These are phyloP conservation scores for Phytophthora cryptogea DNA, from an alignment of 352 stramenopile species.

Conservation along the genomic window DNA sequence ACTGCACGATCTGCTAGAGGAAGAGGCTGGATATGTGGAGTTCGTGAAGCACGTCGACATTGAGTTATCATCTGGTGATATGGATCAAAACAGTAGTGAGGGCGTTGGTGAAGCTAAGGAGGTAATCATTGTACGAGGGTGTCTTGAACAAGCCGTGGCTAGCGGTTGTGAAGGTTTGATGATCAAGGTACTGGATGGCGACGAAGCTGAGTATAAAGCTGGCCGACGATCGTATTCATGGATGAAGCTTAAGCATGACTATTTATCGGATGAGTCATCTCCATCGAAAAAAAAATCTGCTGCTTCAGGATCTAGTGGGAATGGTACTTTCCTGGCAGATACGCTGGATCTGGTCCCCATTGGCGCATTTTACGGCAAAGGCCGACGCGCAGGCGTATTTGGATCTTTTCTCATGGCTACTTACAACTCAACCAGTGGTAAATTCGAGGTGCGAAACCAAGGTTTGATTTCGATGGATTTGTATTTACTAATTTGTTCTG, in stretches of 20 bases:
- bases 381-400: constrained; percentile 95
- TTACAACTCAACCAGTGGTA: constrained; percentile 93
- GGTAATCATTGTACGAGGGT: constrained; percentile 29
- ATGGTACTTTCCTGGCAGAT: constrained; percentile 72
- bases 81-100: background rate
- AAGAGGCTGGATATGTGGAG: constrained; percentile 53
- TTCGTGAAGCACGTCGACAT: constrained; percentile 71
- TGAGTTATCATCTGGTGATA: constrained; percentile 16
- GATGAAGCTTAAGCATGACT: constrained; percentile 89
- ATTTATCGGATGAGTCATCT: constrained; percentile 41
- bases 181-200: constrained; percentile 65
- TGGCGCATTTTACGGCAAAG: constrained; percentile 96
- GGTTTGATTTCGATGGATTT: background rate
- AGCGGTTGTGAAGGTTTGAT: constrained; percentile 83
- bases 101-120: constrained; percentile 3
- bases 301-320: constrained; percentile 16
- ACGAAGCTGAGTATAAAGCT: constrained; percentile 64
- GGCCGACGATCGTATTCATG: constrained; percentile 76
- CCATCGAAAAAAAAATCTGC: constrained; percentile 11
- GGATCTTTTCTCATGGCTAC: constrained; percentile 98
- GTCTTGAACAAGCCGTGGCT: constrained; percentile 54
- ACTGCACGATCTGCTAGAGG: constrained; percentile 39
- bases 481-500: constrained; percentile 7
- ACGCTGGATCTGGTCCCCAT: constrained; percentile 99
- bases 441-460: constrained; percentile 88